Conservation (phyloP, 495 filamentous ascomycete genomes). For the Poronia punctata region DNA sequence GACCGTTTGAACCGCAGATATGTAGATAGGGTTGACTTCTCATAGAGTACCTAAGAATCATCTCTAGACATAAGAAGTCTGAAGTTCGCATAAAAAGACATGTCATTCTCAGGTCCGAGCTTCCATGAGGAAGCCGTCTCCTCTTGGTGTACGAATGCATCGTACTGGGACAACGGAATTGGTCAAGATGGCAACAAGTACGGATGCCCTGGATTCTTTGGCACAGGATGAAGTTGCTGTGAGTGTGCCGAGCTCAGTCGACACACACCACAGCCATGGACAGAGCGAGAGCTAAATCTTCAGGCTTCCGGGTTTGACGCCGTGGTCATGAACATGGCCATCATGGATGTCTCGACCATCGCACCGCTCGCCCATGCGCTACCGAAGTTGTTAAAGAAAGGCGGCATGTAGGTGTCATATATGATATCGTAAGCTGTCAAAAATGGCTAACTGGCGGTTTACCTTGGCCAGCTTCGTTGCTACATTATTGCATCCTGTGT, state of each 20-base stretch:
- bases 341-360: conserved; percentile 37
- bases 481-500: conserved; percentile 37
- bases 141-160: conserved; percentile 30
- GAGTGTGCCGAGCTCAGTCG: background rate
- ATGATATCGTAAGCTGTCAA: background rate
- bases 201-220: conserved; percentile 18
- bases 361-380: conserved; percentile 28
- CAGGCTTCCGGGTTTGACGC: conserved; percentile 24
- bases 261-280: background rate
- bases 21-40: too few species aligned
- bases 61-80: too few species aligned
- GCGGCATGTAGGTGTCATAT: conserved; percentile 29
- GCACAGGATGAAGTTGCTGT: conserved; percentile 7
- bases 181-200: conserved; percentile 34
- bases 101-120: background rate
- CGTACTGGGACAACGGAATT: conserved; percentile 31
- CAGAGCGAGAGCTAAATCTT: background rate
- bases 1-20: too few species aligned
- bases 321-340: conserved; percentile 37
- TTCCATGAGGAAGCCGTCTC: conserved; percentile 11
- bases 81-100: background rate
- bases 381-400: conserved; percentile 24
- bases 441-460: too few species aligned
- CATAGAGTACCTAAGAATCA: too few species aligned
- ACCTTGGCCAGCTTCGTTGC: conserved; percentile 42